Evolutionary conservation across 2,329 filamentous ascomycete genomes (phyloP), one percentile per base, ranked within the genome.

Genomic region (Fusarium sp.): DNA sequence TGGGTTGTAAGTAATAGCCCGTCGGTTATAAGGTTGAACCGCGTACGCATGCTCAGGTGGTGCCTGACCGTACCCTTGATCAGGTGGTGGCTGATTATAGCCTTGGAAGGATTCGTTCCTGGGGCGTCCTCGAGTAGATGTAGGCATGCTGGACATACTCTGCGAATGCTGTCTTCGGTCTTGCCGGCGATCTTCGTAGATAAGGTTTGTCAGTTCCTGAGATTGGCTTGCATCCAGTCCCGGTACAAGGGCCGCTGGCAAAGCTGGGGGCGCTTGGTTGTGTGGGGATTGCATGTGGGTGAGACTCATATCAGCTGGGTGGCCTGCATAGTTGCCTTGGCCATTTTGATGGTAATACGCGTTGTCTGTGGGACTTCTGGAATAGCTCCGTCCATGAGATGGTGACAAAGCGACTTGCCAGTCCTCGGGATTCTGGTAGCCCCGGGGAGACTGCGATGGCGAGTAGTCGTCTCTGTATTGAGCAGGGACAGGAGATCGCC

Each of bases 161-260:
- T 78, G 80, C 13, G 74, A 71, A 32, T 82, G 81, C 67, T 88
- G 83, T 54, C 83, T 82, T 42, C 81, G 77, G 25, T 84, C 82
- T 27, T 82, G 79, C 10, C 82, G 83, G 55, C 84, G 83, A 23
- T 89, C 88, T 48, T 88, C 83, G 47, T 88, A 84, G 50, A 87
- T 84, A n/a, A 85, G 82, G 4, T 88, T 86, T 2, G 85, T 81
- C n/a, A 89, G 81, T 71, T 90, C 87, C 56, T 85, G 83, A 2
- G 87, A 83, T 37, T 89, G 78, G 20, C 75, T 77, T 5, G 87
- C 86, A 65, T 90, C 88, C 27, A 89, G 81, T 5, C 88, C 88
- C n/a, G 88, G 86, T 10, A 90, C 84, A 23, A 91, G 79, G 5
- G 88, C 87, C 3, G 87, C 76, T 7, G 89, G 89, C 3, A 89